phyloP scores from a whole-genome alignment of 306 rosid genomes.

The Fragaria iinumae region DNA sequence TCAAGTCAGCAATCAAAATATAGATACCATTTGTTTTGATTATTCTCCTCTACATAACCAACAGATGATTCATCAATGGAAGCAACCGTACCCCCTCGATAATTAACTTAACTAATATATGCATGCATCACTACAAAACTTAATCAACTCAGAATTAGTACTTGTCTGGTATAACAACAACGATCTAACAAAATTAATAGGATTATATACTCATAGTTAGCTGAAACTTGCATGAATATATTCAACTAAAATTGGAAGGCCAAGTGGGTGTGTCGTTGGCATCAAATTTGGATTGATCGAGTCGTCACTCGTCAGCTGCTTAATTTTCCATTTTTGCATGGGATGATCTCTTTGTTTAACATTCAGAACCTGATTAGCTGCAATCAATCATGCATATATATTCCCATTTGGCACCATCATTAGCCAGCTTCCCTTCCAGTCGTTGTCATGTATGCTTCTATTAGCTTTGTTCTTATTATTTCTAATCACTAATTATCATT shows the following conservation, averaged over 20 bases:
- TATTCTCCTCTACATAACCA: not conserved
- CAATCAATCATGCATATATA: not conserved
- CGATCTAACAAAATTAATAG: not conserved
- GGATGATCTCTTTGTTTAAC: not conserved
- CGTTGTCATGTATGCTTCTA: not conserved
- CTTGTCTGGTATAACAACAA: not conserved
- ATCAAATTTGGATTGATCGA: not conserved
- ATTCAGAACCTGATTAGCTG: not conserved
- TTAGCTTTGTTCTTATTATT: not conserved
- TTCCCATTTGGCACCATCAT: not conserved
- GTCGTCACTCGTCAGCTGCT: not conserved
- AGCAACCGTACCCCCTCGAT: not conserved
- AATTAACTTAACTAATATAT: not conserved
- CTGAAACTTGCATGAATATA: not conserved
- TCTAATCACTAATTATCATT: not conserved
- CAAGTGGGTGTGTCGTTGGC: not conserved
- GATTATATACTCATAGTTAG: not conserved
- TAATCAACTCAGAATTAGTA: not conserved
- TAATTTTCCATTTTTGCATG: not conserved
- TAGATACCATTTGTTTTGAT: not conserved
- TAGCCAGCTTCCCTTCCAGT: not conserved
- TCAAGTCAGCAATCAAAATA: not conserved
- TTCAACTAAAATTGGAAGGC: not conserved
- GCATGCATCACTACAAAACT: not conserved
- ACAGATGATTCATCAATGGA: not conserved